A percentile compares a stretch with the other conserved stretches of the same genome.
Conservation (phyloP, 768 basidiomycete species). For the Pleurotus cornucopiae region DNA sequence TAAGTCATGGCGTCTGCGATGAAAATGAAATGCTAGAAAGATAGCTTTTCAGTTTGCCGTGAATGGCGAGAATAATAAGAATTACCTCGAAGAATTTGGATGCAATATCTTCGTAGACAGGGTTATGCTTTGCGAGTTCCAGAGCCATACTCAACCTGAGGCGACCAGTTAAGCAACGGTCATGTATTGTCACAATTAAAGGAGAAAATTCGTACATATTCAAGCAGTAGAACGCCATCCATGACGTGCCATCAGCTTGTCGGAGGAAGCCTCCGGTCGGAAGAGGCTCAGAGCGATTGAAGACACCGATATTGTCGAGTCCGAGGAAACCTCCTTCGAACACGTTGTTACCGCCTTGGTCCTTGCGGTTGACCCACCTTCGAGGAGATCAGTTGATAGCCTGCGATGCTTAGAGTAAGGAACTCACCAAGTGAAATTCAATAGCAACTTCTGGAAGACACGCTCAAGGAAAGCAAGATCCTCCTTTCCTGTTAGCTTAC, state of each 20-base stretch:
- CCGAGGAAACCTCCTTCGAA: conserved; percentile 99
- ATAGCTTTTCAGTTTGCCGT: background rate
- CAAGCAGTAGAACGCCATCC: conserved; percentile 99
- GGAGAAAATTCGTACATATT: conserved; percentile 66
- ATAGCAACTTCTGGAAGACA: conserved; percentile 94
- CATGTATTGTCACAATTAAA: background rate
- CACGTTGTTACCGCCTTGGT: conserved; percentile 89
- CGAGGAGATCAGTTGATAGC: background rate
- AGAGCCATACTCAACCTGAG: conserved; percentile 92
- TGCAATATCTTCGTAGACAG: conserved; percentile 97
- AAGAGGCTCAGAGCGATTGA: conserved; percentile 95
- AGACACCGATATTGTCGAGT: conserved; percentile 95
- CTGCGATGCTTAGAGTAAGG: background rate
- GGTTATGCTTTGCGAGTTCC: conserved; percentile 95
- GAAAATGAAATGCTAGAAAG: conserved; percentile 86
- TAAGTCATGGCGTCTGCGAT: conserved; percentile 99
- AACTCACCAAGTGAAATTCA: conserved; percentile 93
- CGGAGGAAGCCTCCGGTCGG: conserved; percentile 93
- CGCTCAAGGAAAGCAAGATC: conserved; percentile 92
- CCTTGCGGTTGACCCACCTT: conserved; percentile 99
- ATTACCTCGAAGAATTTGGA: conserved; percentile 91
- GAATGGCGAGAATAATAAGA: background rate
- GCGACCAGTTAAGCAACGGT: conserved; percentile 3
- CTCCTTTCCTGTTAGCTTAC: conserved; percentile 88
- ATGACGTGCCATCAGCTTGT: conserved; percentile 97